Percentiles rank a stretch among this genome's conserved stretches.
Evolutionary conservation across 331 rosid genomes (phyloP).

Genomic region (Erythrophleum ivorense): DNA sequence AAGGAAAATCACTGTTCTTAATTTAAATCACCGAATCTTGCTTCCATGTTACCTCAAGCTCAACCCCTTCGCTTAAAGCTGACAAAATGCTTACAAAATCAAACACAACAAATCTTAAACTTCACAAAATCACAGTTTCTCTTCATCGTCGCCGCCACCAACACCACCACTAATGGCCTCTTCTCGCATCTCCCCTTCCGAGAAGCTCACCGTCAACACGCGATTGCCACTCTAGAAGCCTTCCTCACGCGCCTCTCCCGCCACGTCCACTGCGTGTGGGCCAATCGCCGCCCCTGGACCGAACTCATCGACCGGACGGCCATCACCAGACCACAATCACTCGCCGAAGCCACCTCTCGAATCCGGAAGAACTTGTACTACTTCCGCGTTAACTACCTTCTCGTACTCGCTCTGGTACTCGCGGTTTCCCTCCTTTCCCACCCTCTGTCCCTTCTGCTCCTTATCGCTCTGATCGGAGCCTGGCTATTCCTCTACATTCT

Average conservation of each 20-base stretch:
- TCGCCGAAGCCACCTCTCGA: conserved; percentile 51
- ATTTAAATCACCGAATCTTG: conserved; percentile 17
- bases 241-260: conserved; percentile 45
- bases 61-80: neutral
- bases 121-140: neutral
- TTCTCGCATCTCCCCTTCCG: conserved; percentile 23
- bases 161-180: conserved; percentile 32
- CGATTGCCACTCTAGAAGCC: conserved; percentile 10
- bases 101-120: neutral
- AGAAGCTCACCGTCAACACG: conserved; percentile 19
- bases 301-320: conserved; percentile 52
- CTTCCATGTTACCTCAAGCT: neutral
- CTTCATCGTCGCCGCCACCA: neutral
- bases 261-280: conserved; percentile 36
- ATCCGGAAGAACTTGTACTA: conserved; percentile 47
- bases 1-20: neutral
- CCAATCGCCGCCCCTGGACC: conserved; percentile 49
- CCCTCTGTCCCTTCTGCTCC: conserved; percentile 48
- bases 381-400: conserved; percentile 56
- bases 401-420: conserved; percentile 41
- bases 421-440: conserved; percentile 50
- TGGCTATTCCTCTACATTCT: conserved; percentile 51
- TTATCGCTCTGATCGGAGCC: conserved; percentile 43
- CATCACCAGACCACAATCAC: conserved; percentile 47
- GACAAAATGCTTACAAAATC: neutral